A percentile compares a stretch with the other conserved stretches of the same genome.
Evolutionary conservation across 257 asterid genomes (phyloP).

Genomic region (Solanum arcanum): DNA sequence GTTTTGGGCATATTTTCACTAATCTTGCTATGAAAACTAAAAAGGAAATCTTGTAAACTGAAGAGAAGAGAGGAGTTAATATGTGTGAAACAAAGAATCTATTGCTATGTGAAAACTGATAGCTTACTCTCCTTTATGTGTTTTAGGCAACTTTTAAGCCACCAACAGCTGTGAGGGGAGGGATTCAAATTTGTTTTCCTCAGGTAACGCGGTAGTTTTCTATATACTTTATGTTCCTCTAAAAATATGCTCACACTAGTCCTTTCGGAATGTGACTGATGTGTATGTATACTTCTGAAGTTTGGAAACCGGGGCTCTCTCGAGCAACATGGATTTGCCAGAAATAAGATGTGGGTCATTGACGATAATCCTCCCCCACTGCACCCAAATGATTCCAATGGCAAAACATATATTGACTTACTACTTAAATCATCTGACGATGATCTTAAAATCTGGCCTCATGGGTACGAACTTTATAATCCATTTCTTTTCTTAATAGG

Average conservation of each 20-base stretch:
- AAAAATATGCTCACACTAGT: background rate
- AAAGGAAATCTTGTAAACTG: background rate
- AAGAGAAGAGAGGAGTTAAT: background rate
- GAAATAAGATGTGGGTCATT: conserved; percentile 62
- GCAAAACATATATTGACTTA: conserved; percentile 44
- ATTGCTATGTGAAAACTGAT: background rate
- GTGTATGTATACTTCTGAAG: conserved; percentile 11
- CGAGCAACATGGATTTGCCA: conserved; percentile 82
- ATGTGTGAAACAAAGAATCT: background rate
- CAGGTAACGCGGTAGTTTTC: conserved; percentile 34
- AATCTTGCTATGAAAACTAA: background rate
- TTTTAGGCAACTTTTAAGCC: conserved; percentile 69
- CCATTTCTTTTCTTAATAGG: background rate
- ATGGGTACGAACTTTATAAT: conserved; percentile 30
- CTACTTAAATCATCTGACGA: conserved; percentile 64
- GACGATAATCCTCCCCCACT: conserved; percentile 70
- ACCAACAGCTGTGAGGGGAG: conserved; percentile 80
- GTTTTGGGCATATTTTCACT: background rate
- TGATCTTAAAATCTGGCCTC: conserved; percentile 75
- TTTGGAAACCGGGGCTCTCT: conserved; percentile 71
- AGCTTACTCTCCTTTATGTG: background rate
- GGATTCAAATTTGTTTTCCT: conserved; percentile 82
- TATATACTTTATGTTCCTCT: background rate
- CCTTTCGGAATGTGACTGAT: background rate
- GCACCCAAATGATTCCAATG: conserved; percentile 24